Base-by-base conservation (phyloP, 495 filamentous ascomycete species). In the Ascodesmis nigricans region DNA sequence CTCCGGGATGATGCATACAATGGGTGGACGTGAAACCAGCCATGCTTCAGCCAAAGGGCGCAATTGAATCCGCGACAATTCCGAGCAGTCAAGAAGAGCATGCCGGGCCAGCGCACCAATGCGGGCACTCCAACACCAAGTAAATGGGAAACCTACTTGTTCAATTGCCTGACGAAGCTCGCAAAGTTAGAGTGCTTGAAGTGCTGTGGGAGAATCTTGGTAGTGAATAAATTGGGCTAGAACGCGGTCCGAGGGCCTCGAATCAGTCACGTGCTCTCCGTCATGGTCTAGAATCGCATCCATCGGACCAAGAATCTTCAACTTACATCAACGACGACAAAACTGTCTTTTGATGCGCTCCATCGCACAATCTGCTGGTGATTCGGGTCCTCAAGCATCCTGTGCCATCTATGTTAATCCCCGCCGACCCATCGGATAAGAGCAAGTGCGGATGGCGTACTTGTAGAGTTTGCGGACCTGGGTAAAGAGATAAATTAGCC, bases 151-250 rank as follows among this genome's bases (percentile, higher is more conserved):
- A 25, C 42, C 56, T 91, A 99, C 53, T 99, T 99, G 62, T 99
- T 99, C 31, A 99, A 61, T 55, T 99, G 87, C 45, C 87, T 77
- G 27, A 99, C 87, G 46, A 99, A 99, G 59, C 81, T 91, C 26
- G 90, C 87, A 54, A 99, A 95, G 53, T 99, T 99, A 69, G 80
- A 91, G 57, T 95, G 84, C 59, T 95, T 99, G 64, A 95, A 95
- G 53, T 99, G 87, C 52, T 92, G 92, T 0, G 87, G 90, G 13
- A 97, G 65, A 44, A 99, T 93, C 31, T 75, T 74, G 55, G 92
- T 95, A 29, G 87, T 95, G 50, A 99, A 99, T 54, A 90, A 87
- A 50, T 95, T 90, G 55, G 87, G 91, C 87, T 93, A 53, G 31
- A n/a, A n/a, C n/a, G n/a, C n/a, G n/a, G n/a, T n/a, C n/a, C n/a